Evolutionary conservation across 2,329 filamentous ascomycete species (phyloP), one percentile per base, ranked within the genome.

Genomic region (Pyrenophora seminiperda): DNA sequence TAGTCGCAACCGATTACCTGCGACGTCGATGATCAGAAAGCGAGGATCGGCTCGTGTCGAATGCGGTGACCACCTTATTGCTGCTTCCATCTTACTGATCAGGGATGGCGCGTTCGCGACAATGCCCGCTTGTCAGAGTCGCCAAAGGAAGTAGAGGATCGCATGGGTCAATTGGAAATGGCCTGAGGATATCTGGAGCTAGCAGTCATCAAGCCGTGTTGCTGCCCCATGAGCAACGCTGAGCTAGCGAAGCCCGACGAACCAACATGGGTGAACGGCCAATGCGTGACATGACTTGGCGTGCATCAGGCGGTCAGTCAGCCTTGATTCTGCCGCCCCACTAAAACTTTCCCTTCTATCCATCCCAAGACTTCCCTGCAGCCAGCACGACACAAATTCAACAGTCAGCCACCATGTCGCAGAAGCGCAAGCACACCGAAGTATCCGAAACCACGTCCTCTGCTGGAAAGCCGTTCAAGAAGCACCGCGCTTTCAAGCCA

Each of bases 21-120:
- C 77, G 31, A 86, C 81, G 66, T 87, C 84, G 53, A 85, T 82
- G 40, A 83, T 77, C 44, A 87, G 74, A 68, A 87, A 87, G 34
- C 81, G 80, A 53, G 82, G 80, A 72, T 59, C 76, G 66, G 60
- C 73, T 66, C 56, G 61, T 2, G 77, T 79, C 37, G 83, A 83
- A 62, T 80, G 81, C 42, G 81, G 80, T 54, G 83, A 86, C 82
- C 83, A 87, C 63, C 84, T 79, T 56, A 87, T 82, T 36, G 84
- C 83, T 24, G 82, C 79, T 70, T 83, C 81, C 81, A 84, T 84
- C 42, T 59, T 71, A 56, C 53, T 58, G 50, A 44, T 42, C 39
- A 38, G 34, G 22, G 34, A 48, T 37, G 10, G 44, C 45, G 29
- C n/a, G 11, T 7, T 22, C 18, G 43, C 43, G 27, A 48, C 22